phyloP scores from a whole-genome alignment of 148 eudicot species.

The Limonium bicolor region DNA sequence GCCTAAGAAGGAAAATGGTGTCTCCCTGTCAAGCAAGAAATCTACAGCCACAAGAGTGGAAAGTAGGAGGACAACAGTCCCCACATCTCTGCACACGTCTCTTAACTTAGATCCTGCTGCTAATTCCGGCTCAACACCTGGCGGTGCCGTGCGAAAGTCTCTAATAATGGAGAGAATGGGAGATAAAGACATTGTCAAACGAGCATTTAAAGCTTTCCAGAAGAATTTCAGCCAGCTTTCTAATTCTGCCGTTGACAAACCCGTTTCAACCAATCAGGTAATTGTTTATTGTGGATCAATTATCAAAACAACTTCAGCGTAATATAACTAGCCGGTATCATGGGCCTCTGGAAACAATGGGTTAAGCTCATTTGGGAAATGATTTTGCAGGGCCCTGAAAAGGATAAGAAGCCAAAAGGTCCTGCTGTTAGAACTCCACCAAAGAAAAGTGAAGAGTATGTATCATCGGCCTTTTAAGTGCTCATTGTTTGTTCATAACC shows the following conservation, averaged over 20 bases:
- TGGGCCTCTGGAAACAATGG: background rate
- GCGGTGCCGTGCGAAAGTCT: conserved; percentile 41
- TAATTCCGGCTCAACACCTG: conserved; percentile 21
- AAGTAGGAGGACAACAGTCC: conserved; percentile 24
- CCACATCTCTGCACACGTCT: conserved; percentile 73
- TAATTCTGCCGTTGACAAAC: conserved; percentile 18
- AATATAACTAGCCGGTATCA: background rate
- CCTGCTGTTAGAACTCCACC: conserved; percentile 19
- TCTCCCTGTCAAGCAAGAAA: conserved; percentile 26
- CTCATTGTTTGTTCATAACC: background rate
- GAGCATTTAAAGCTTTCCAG: conserved; percentile 79
- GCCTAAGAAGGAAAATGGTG: conserved; percentile 25
- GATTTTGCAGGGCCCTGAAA: conserved; percentile 25
- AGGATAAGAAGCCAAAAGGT: conserved; percentile 24
- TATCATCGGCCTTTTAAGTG: background rate
- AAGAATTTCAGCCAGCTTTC: conserved; percentile 21
- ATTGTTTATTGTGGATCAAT: conserved; percentile 1
- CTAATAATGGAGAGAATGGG: conserved; percentile 92
- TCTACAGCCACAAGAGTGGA: conserved; percentile 14
- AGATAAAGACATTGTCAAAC: conserved; percentile 85
- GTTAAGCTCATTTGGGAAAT: conserved; percentile 1
- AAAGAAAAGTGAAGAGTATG: conserved; percentile 55
- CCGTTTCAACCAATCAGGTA: conserved; percentile 30
- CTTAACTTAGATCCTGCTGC: conserved; percentile 29
- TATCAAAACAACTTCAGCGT: conserved; percentile 2